Evolutionary conservation across 1,284 basidiomycete species (phyloP).

Genomic region (Apiotrichum montevideense): DNA sequence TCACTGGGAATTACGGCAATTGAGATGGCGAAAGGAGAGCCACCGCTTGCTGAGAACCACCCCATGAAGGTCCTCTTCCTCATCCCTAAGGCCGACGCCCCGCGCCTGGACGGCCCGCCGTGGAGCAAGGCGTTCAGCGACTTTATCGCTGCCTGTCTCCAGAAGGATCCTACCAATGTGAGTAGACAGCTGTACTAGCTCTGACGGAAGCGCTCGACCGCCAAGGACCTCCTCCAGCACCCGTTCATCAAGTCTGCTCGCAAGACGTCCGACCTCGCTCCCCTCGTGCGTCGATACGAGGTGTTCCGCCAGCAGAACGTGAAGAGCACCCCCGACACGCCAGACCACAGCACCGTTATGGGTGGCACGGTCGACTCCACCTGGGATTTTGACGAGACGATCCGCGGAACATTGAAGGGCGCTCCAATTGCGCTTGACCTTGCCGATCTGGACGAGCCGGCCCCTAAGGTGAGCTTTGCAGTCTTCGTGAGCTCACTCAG

Average conservation of each 20-base stretch:
- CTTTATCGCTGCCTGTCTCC: slow-evolving; percentile 83
- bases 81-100: slow-evolving; percentile 83
- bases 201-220: slow-evolving; percentile 66
- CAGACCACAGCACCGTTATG: slow-evolving; percentile 17
- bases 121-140: slow-evolving; percentile 86
- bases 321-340: slow-evolving; percentile 46
- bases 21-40: slow-evolving; percentile 88
- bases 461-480: no score
- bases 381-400: slow-evolving; percentile 78
- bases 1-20: slow-evolving; percentile 90
- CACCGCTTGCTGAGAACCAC: slow-evolving; percentile 80
- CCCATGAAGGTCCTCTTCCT: slow-evolving; percentile 86
- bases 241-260: slow-evolving; percentile 80
- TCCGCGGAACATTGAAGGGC: slow-evolving; percentile 58
- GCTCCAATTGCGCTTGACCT: slow-evolving; percentile 53
- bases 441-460: background rate
- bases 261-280: slow-evolving; percentile 72
- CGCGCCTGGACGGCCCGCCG: slow-evolving; percentile 54
- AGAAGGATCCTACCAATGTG: slow-evolving; percentile 79
- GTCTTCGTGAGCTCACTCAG: background rate
- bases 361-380: slow-evolving; percentile 53
- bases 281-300: slow-evolving; percentile 78
- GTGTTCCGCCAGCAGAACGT: slow-evolving; percentile 51
- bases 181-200: slow-evolving; percentile 18
- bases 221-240: slow-evolving; percentile 85